phyloP scores from a whole-genome alignment of 495 filamentous ascomycete genomes.

The Chaetomium fimeti region DNA sequence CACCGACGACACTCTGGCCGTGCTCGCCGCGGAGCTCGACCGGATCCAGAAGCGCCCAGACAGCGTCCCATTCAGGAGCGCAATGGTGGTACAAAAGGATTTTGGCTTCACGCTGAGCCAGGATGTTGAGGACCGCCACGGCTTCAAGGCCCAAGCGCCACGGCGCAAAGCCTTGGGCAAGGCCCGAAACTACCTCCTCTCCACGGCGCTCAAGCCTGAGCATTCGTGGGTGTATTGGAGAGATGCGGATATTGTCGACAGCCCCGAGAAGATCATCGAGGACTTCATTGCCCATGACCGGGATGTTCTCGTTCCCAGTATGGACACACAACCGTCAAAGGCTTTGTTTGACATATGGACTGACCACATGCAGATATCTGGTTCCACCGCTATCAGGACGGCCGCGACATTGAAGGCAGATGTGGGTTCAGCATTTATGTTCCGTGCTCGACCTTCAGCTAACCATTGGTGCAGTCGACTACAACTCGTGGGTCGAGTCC shows the following conservation, averaged over 20 bases:
- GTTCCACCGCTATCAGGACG: conserved; percentile 91
- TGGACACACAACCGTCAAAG: conserved; percentile 36
- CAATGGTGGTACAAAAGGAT: conserved; percentile 81
- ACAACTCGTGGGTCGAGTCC: conserved; percentile 98
- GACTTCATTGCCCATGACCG: conserved; percentile 92
- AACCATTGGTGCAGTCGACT: conserved; percentile 66
- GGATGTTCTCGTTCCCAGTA: conserved; percentile 95
- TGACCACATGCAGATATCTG: conserved; percentile 72
- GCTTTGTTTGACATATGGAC: conserved; percentile 13
- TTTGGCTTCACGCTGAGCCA: conserved; percentile 72
- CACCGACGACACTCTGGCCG: conserved; percentile 81
- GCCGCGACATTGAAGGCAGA: conserved; percentile 85
- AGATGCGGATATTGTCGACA: conserved; percentile 93
- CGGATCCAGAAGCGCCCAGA: conserved; percentile 82
- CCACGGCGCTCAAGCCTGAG: conserved; percentile 79
- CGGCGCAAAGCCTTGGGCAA: conserved; percentile 85
- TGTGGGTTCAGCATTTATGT: conserved; percentile 57
- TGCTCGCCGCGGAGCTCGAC: conserved; percentile 75
- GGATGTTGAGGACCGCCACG: conserved; percentile 76
- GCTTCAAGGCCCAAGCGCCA: conserved; percentile 83
- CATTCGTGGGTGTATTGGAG: conserved; percentile 99
- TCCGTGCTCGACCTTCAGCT: conserved; percentile 14
- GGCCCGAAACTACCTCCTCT: conserved; percentile 89
- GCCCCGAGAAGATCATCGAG: conserved; percentile 81
- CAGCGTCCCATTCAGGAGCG: conserved; percentile 77